Percentiles rank a stretch among this genome's conserved stretches.
Conservation (phyloP, 2,329 filamentous ascomycete genomes). For the Plenodomus tracheiphilus region DNA sequence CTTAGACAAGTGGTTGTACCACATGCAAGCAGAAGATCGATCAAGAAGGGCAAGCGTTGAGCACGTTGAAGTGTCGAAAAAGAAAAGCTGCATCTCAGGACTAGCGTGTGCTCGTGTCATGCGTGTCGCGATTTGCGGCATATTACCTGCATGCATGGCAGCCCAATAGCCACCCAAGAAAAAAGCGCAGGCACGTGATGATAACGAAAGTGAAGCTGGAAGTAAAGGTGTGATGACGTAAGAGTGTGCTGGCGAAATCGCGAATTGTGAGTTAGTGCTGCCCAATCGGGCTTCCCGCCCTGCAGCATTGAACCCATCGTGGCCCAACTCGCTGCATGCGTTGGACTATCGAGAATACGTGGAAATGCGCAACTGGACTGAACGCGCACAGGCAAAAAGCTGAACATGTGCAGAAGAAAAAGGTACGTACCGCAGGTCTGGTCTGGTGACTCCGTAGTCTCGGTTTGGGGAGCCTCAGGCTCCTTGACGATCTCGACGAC, state of each 20-base stretch:
- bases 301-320: conserved; percentile 10
- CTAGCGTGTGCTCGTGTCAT: conserved; percentile 23
- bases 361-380: conserved; percentile 1
- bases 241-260: conserved; percentile 10
- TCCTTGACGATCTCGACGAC: background rate
- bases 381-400: background rate
- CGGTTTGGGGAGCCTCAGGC: background rate
- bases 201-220: conserved; percentile 24
- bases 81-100: conserved; percentile 3
- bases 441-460: background rate
- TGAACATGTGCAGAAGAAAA: background rate
- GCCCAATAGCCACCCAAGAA: conserved; percentile 23
- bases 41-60: conserved; percentile 2
- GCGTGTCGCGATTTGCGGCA: conserved; percentile 27
- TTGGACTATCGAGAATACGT: conserved; percentile 12
- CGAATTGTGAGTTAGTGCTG: background rate
- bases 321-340: conserved; percentile 17
- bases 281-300: conserved; percentile 14
- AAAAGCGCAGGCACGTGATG: conserved; percentile 27
- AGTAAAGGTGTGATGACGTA: conserved; percentile 6
- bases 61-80: conserved; percentile 7
- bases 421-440: conserved; percentile 23
- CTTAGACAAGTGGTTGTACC: background rate
- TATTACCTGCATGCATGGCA: conserved; percentile 34
- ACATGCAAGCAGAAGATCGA: conserved; percentile 3